A percentile compares a stretch with the other conserved stretches of the same genome.
These are phyloP conservation scores for Trichoderma oligosporum DNA, from an alignment of 2,329 filamentous ascomycete genomes.

Conservation along the genomic window DNA sequence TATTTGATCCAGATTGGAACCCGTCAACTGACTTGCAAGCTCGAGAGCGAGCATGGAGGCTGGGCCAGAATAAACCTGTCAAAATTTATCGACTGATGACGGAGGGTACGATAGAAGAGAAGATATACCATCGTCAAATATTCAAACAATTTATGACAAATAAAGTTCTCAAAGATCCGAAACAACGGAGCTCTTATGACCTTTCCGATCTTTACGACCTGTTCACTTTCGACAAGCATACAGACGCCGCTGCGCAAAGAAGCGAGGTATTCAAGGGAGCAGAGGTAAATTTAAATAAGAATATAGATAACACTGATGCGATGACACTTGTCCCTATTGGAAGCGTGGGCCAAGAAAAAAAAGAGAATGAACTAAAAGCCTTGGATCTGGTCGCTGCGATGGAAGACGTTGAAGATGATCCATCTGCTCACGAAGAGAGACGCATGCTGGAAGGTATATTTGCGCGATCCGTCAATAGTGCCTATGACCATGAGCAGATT, in stretches of 20 bases:
- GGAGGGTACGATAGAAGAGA: constrained; percentile 95
- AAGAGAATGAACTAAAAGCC: constrained; percentile 46
- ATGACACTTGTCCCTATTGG: constrained; percentile 18
- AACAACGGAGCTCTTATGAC: constrained; percentile 87
- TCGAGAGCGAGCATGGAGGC: constrained; percentile 88
- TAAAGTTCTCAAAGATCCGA: constrained; percentile 91
- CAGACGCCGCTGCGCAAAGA: constrained; percentile 64
- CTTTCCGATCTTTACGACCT: constrained; percentile 87
- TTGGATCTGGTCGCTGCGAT: constrained; percentile 60
- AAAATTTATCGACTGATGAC: constrained; percentile 98
- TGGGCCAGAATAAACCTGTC: constrained; percentile 92
- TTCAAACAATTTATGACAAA: constrained; percentile 98
- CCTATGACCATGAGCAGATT: constrained; percentile 89
- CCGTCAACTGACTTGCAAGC: constrained; percentile 95
- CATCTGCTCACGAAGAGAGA: constrained; percentile 57
- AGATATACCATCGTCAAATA: constrained; percentile 97
- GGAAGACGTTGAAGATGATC: constrained; percentile 58
- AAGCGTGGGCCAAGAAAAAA: constrained; percentile 27
- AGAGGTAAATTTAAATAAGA: constrained; percentile 52
- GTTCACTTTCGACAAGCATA: constrained; percentile 64
- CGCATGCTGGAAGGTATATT: constrained; percentile 89
- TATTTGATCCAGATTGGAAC: constrained; percentile 99
- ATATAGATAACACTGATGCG: constrained; percentile 2
- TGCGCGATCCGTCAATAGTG: constrained; percentile 81
- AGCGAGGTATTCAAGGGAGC: constrained; percentile 84